A percentile compares a stretch with the other conserved stretches of the same genome.
Conservation (phyloP, 441 rosid species). For the Mallotus japonicus region DNA sequence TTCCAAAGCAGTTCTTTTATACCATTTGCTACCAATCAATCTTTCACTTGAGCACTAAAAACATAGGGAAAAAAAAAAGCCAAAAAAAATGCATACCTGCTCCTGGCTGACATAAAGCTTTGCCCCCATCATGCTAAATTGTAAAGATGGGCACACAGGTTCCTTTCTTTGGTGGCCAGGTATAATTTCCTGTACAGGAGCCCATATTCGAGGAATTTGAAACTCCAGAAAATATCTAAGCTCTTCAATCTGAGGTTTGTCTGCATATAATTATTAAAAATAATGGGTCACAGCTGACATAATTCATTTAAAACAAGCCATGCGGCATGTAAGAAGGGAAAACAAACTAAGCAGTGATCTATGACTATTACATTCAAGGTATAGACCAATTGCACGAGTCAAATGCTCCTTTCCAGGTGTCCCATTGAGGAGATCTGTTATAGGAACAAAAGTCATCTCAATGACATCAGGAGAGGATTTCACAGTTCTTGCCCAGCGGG, state of each 20-base stretch:
- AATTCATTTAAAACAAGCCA: neutral
- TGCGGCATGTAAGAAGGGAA: neutral
- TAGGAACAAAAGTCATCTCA: conserved; percentile 62
- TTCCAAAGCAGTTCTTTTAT: neutral
- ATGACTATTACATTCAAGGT: conserved; percentile 55
- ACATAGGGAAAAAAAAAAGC: neutral
- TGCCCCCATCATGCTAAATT: conserved; percentile 77
- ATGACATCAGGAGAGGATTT: conserved; percentile 61
- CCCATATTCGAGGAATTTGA: conserved; percentile 66
- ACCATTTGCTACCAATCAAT: neutral
- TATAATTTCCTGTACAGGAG: conserved; percentile 53
- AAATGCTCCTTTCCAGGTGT: conserved; percentile 60
- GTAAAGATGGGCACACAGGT: conserved; percentile 72
- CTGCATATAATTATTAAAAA: conserved; percentile 34
- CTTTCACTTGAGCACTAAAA: neutral
- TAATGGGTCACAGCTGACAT: conserved; percentile 2
- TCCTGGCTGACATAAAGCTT: conserved; percentile 66
- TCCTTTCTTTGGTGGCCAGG: conserved; percentile 66
- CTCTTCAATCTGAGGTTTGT: conserved; percentile 70
- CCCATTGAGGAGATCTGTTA: conserved; percentile 54
- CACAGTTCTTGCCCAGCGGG: conserved; percentile 60
- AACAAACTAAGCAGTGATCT: neutral
- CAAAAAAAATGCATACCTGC: conserved; percentile 44
- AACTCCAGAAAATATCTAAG: conserved; percentile 68
- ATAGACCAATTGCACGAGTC: conserved; percentile 53